Evolutionary conservation across 352 stramenopile species (phyloP).

Genomic region (Globisporangium solare): DNA sequence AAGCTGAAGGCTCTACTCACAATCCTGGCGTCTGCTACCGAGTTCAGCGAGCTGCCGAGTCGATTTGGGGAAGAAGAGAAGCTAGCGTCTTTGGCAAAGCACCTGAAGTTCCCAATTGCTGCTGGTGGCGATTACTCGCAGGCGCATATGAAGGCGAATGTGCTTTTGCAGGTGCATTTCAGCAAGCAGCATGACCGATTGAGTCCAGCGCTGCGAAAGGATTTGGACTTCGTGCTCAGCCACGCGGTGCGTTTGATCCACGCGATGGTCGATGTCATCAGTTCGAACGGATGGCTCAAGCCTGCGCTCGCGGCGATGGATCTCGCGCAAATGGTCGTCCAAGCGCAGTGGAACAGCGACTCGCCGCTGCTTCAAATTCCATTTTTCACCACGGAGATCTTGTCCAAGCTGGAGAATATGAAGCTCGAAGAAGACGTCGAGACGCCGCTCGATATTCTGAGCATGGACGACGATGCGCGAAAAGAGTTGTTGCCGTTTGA

Average conservation of each 20-base stretch:
- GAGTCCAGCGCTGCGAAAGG: conserved; percentile 87
- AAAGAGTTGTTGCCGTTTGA: conserved; percentile 87
- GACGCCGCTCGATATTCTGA: conserved; percentile 83
- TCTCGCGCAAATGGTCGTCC: conserved; percentile 98
- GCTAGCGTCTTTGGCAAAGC: conserved; percentile 91
- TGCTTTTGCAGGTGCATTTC: conserved; percentile 98
- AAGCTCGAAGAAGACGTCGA: conserved; percentile 70
- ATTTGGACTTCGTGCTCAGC: conserved; percentile 90
- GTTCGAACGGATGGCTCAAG: conserved; percentile 98
- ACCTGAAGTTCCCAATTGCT: conserved; percentile 91
- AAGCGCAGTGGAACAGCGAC: conserved; percentile 98
- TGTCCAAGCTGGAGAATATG: conserved; percentile 50
- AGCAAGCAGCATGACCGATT: conserved; percentile 89
- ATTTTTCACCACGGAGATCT: conserved; percentile 93
- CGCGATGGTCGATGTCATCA: conserved; percentile 99
- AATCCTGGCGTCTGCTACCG: conserved; percentile 95
- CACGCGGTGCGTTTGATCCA: conserved; percentile 94
- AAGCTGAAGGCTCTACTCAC: conserved; percentile 96
- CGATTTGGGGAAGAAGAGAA: conserved; percentile 93
- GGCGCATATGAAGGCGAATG: conserved; percentile 94
- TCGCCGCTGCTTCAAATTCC: conserved; percentile 95
- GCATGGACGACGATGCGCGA: conserved; percentile 92
- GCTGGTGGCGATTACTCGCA: conserved; percentile 86
- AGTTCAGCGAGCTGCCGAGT: conserved; percentile 95
- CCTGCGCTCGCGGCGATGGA: conserved; percentile 98